Evolutionary conservation across 176 grass and related monocot genomes (phyloP), one percentile per base, ranked within the genome.

Genomic region (Juncus inflexus): DNA sequence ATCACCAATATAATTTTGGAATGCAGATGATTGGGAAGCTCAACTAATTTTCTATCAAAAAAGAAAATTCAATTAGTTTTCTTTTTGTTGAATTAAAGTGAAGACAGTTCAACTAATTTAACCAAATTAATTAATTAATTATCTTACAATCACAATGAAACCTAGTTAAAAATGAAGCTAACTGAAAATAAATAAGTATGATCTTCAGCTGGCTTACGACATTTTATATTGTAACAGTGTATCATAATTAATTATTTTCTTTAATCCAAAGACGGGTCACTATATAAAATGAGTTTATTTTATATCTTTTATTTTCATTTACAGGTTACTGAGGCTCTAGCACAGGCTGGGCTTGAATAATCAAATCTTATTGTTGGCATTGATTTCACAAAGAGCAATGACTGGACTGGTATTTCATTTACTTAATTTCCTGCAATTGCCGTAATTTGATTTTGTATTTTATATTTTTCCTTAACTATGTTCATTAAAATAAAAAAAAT

Each of bases 331-430:
- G 14, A 16, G 19, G 67, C 67, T 71, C 67, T 71, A 42, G 67
- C 53, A 37, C 14, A 71, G 42, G 53, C 67, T 71, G 67, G 67
- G 57, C 9, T 71, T 38, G 67, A 71, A 59, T 71, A 52, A 71
- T 71, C 58, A 61, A 61, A 61, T 61, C 58, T 61, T 61, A 61
- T 61, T 35, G 15, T 61, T 6, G 58, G 58, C 16, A 37, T 71
- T 71, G 67, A 71, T 58, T 71, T 71, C 54, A 71, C 67, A 35
- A 71, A 35, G 42, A 71, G 67, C 54, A 71, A 59, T 59, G 67
- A 59, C 41, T 71, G 67, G 67, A 43, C 67, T 42, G 67, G 67
- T 70, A 70, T 15, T 35, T 71, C 9, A 43, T 56, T 67, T 67
- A 16, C 19, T 28, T 28, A 28, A 28, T 28, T 28, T 28, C 19